These are phyloP conservation scores for Clausena lansium DNA, from an alignment of 345 rosid genomes.

Conservation along the genomic window DNA sequence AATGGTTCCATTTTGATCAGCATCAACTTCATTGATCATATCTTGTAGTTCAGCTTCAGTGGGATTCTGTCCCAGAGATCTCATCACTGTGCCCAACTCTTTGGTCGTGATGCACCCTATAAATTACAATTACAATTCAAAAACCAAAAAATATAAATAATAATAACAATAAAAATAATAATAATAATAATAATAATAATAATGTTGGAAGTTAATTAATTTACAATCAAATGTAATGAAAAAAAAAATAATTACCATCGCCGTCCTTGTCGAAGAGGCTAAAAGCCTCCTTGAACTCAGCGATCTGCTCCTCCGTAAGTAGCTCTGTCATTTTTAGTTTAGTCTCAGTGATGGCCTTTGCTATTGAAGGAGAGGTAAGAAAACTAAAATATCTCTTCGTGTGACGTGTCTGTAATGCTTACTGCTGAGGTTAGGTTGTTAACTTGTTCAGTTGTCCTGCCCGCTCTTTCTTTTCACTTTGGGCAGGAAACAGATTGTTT, in stretches of 20 bases:
- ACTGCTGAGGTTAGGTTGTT: no score
- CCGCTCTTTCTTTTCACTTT: no score
- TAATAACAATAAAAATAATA: no score
- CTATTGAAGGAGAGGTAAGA: no score
- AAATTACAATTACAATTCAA: neutral
- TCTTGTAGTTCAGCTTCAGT: slow-evolving; percentile 53
- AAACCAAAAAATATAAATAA: no score
- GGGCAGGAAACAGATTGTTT: no score
- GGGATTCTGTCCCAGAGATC: slow-evolving; percentile 54
- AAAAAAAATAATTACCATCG: slow-evolving; percentile 21
- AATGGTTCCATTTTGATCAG: slow-evolving; percentile 51
- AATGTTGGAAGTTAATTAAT: neutral
- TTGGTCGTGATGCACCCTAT: slow-evolving; percentile 49
- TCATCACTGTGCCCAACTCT: slow-evolving; percentile 55
- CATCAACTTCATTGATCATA: slow-evolving; percentile 57
- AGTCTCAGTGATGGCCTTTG: no score
- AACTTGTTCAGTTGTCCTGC: no score
- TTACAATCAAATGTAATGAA: neutral
- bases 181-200: no score
- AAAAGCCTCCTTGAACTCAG: slow-evolving; percentile 38
- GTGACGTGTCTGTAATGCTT: no score
- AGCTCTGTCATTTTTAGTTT: slow-evolving; percentile 24
- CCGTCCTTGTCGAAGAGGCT: slow-evolving; percentile 40
- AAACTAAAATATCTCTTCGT: no score
- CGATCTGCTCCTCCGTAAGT: slow-evolving; percentile 38